A percentile compares a stretch with the other conserved stretches of the same genome.
These are phyloP conservation scores for Apophysomyces variabilis DNA, from an alignment of 371 early-diverging fungal species.

Conservation along the genomic window DNA sequence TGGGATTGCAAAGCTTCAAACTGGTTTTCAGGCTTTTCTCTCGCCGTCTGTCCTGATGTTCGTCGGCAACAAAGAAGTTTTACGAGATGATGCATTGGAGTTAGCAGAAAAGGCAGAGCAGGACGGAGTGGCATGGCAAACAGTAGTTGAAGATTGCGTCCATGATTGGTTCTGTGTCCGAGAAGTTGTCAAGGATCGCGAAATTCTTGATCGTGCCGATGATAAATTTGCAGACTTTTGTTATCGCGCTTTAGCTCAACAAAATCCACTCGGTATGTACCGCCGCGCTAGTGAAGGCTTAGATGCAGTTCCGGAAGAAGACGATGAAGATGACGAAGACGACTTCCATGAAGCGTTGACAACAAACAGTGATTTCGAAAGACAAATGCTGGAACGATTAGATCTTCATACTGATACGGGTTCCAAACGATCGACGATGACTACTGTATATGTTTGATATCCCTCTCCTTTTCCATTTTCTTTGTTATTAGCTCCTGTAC, in stretches of 20 bases:
- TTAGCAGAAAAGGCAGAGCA: conserved; percentile 42
- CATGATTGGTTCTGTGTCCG: conserved; percentile 55
- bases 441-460: conserved; percentile 6
- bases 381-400: conserved; percentile 1
- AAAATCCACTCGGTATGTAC: conserved; percentile 16
- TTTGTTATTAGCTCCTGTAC: background rate
- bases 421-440: conserved; percentile 4
- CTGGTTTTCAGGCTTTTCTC: conserved; percentile 41
- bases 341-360: conserved; percentile 24
- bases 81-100: conserved; percentile 46
- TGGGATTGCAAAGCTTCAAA: conserved; percentile 42
- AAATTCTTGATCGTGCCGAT: conserved; percentile 37
- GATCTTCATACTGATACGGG: background rate
- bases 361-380: conserved; percentile 8
- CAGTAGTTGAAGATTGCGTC: conserved; percentile 42
- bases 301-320: conserved; percentile 39
- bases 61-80: conserved; percentile 43
- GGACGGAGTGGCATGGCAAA: conserved; percentile 42
- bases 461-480: background rate
- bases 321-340: conserved; percentile 28
- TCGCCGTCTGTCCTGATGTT: conserved; percentile 40
- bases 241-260: conserved; percentile 30
- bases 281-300: conserved; percentile 34
- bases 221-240: conserved; percentile 41
- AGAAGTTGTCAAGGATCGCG: conserved; percentile 48